Evolutionary conservation across 2,329 filamentous ascomycete species (phyloP), one percentile per base, ranked within the genome.

Genomic region (Trichophyton verrucosum): DNA sequence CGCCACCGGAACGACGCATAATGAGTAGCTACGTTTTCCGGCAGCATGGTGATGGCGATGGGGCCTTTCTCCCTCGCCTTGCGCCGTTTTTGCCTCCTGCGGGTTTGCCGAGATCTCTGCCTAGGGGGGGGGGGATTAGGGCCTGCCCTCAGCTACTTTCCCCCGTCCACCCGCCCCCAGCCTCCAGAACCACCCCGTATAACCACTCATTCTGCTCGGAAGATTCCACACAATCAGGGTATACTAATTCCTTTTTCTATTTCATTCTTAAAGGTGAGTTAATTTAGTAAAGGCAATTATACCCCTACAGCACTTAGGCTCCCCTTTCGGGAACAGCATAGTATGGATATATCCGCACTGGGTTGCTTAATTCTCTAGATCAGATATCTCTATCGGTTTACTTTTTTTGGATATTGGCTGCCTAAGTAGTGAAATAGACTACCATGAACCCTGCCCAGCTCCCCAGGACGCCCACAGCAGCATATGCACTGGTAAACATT

Each of bases 401-500:
- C 6, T 22, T 15, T n/a, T n/a, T 44, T 6, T 13, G 3, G 11
- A 51, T 24, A 7, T 13, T 27, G 9, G 22, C 46, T 15, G 11
- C 46, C 44, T 59, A 59, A n/a, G 62, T 73, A n/a, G 77, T 81
- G 68, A 96, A 91, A 75, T 92, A 97, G 58, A 97, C 91, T 36
- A 95, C 88, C 77, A 91, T 84, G 72, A 96, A 96, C 8, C 94
- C 91, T 46, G 96, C 69, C 92, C 92, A 97, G 75, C 94, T 97
- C 2, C 90, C 91, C 17, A 96, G 85, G 0, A 97, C 91, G n/a
- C 94, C 94, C 61, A 97, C 79, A 3, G 94, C 94, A 38, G 88
- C 89, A 74, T 97, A 99, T 11, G 89, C 88, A 77, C 92, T 97
- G 66, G 86, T 96, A 71, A 97, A 94, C 92, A 99, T 97, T 67